These are phyloP conservation scores for Ajuga chamaepitys DNA, from an alignment of 257 asterid genomes.

Conservation along the genomic window DNA sequence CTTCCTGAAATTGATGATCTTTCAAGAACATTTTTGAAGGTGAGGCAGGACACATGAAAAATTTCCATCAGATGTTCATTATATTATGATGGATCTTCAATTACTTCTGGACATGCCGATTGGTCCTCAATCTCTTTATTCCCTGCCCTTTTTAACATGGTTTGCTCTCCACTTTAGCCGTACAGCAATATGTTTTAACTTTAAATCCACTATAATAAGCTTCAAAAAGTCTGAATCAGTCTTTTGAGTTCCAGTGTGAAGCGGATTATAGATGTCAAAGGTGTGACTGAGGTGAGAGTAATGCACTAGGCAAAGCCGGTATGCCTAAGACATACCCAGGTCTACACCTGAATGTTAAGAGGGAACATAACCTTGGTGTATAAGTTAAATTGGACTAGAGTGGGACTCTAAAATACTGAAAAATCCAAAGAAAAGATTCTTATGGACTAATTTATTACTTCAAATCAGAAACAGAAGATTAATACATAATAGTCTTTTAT, in stretches of 20 bases:
- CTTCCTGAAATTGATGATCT: constrained; percentile 14
- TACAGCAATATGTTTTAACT: not conserved
- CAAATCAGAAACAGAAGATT: too few species aligned
- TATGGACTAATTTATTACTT: too few species aligned
- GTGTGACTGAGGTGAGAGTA: too few species aligned
- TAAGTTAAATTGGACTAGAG: too few species aligned
- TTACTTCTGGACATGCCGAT: not conserved
- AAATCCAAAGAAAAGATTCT: too few species aligned
- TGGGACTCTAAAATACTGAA: too few species aligned
- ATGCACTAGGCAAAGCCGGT: too few species aligned
- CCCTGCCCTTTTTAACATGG: not conserved
- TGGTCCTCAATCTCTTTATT: not conserved
- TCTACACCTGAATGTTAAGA: too few species aligned
- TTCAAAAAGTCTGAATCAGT: not conserved
- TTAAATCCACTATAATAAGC: not conserved
- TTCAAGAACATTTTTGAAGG: constrained; percentile 18
- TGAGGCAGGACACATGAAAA: not conserved
- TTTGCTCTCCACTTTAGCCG: not conserved
- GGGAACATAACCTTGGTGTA: too few species aligned
- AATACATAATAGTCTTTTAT: too few species aligned
- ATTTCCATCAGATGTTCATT: not conserved
- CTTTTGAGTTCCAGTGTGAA: not conserved
- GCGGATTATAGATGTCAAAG: too few species aligned
- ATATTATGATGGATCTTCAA: not conserved
- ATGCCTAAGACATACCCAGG: too few species aligned